These are phyloP conservation scores for Echinosphaeria canescens DNA, from an alignment of 2,329 filamentous ascomycete species.

Conservation along the genomic window DNA sequence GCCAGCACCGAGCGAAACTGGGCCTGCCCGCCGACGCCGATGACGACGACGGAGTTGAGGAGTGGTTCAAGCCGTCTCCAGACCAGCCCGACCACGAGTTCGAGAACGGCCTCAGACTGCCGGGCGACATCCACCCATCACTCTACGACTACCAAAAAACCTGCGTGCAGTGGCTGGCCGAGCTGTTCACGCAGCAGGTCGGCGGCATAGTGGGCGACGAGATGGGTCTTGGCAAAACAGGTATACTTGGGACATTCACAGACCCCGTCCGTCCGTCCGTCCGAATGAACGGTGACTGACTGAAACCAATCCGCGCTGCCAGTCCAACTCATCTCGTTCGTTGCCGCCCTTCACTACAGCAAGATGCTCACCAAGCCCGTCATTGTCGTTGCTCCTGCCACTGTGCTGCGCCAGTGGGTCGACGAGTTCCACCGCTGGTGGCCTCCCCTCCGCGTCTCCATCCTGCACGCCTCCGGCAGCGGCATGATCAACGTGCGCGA, in stretches of 20 bases:
- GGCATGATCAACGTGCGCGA: slow-evolving; percentile 72
- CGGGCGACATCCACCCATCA: slow-evolving; percentile 81
- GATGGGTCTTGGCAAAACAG: slow-evolving; percentile 99
- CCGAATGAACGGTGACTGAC: too few relatives aligned
- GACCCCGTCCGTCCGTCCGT: too few relatives aligned
- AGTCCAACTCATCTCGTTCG: slow-evolving; percentile 47
- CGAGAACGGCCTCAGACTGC: slow-evolving; percentile 56
- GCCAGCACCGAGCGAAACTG: slow-evolving; percentile 12
- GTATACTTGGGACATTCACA: too few relatives aligned
- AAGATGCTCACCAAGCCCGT: slow-evolving; percentile 65
- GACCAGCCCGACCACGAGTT: slow-evolving; percentile 57
- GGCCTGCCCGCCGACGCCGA: slow-evolving; percentile 12
- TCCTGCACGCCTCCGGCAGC: slow-evolving; percentile 85
- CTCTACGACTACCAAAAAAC: slow-evolving; percentile 96
- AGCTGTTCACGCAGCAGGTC: slow-evolving; percentile 73
- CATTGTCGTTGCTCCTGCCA: slow-evolving; percentile 83
- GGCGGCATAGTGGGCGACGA: slow-evolving; percentile 94
- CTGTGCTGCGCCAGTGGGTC: slow-evolving; percentile 92
- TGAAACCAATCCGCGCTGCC: too few relatives aligned
- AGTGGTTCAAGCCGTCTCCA: slow-evolving; percentile 80
- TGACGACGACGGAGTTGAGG: slow-evolving; percentile 30
- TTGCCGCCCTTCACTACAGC: slow-evolving; percentile 85
- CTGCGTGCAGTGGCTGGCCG: slow-evolving; percentile 88
- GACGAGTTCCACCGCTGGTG: slow-evolving; percentile 98
- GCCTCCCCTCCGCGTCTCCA: slow-evolving; percentile 93